Evolutionary conservation across 257 asterid species (phyloP), one percentile per base, ranked within the genome.

Genomic region (Thymus quinquecostatus): DNA sequence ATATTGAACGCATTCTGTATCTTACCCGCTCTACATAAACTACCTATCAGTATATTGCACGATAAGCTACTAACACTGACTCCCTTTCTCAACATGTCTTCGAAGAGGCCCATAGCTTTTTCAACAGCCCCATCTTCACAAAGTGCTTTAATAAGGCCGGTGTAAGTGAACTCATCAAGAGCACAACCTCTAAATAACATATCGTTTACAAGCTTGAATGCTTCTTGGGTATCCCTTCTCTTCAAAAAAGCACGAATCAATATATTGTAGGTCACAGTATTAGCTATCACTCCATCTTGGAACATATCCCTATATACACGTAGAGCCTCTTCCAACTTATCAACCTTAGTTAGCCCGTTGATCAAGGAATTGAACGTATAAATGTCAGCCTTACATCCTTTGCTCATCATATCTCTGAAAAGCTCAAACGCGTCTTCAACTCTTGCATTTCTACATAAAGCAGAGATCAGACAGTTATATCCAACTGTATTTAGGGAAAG

Each of bases 281-380:
- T 90, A 38, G 96, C 96, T 82, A 92, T 90, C 21, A 86, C 88
- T 65, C 98, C 97, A 49, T 87, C 93, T 71, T 76, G 79, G 77
- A 83, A 90, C 93, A 92, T 90, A 75, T 90, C 88, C 36, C 80
- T 82, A 61, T 87, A 92, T 75, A 87, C 70, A 60, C 80, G 44
- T 41, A 88, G 66, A 14, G 97, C 98, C 58, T 90, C 96, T 63
- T 86, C 84, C 90, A 90, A 80, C 80, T 61, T 80, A 68, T 77
- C 89, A 12, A 77, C 60, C 76, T 77, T 80, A 69, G 91, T 85
- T 38, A 86, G 83, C 75, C 98, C 97, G 40, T 80, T 45, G 57
- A 92, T 88, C 81, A 92, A 81, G 38, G 97, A 84, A 77, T 90
- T 92, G 74, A 81, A 86, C 33, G 97, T 87, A 64, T 75, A 90